Evolutionary conservation across 2,329 filamentous ascomycete species (phyloP).

Genomic region (Hymenoscyphus repandus): DNA sequence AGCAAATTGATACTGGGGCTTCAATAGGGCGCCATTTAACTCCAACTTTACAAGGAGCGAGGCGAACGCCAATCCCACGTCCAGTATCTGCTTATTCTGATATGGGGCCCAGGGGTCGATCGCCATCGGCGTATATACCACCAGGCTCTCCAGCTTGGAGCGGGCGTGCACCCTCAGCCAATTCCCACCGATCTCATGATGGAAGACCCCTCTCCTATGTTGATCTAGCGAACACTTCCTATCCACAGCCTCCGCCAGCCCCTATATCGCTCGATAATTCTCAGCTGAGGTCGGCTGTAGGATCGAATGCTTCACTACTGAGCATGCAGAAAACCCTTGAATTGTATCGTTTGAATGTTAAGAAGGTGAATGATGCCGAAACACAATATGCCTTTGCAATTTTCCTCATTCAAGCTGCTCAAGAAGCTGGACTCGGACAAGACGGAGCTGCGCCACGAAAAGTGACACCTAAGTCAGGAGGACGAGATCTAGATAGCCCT

Average conservation of each 20-base stretch:
- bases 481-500: slow-evolving; percentile 43
- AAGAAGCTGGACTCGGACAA: slow-evolving; percentile 62
- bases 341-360: slow-evolving; percentile 95
- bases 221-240: slow-evolving; percentile 51
- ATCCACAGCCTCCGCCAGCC: slow-evolving; percentile 32
- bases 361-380: slow-evolving; percentile 87
- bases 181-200: slow-evolving; percentile 28
- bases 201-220: slow-evolving; percentile 30
- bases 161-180: slow-evolving; percentile 27
- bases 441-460: slow-evolving; percentile 34
- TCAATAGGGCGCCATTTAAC: slow-evolving; percentile 58
- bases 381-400: slow-evolving; percentile 96
- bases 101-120: slow-evolving; percentile 56
- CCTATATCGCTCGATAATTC: slow-evolving; percentile 65
- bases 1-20: slow-evolving; percentile 40
- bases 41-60: slow-evolving; percentile 47
- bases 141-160: slow-evolving; percentile 27
- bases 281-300: slow-evolving; percentile 70
- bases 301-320: slow-evolving; percentile 84
- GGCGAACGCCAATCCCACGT: slow-evolving; percentile 56
- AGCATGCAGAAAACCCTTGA: slow-evolving; percentile 91
- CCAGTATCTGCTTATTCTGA: slow-evolving; percentile 79
- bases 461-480: slow-evolving; percentile 39
- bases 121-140: slow-evolving; percentile 36
- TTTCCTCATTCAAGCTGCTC: slow-evolving; percentile 85